Evolutionary conservation across 2,329 filamentous ascomycete species (phyloP), one percentile per base, ranked within the genome.

Genomic region (Ceratocystis huliohia): DNA sequence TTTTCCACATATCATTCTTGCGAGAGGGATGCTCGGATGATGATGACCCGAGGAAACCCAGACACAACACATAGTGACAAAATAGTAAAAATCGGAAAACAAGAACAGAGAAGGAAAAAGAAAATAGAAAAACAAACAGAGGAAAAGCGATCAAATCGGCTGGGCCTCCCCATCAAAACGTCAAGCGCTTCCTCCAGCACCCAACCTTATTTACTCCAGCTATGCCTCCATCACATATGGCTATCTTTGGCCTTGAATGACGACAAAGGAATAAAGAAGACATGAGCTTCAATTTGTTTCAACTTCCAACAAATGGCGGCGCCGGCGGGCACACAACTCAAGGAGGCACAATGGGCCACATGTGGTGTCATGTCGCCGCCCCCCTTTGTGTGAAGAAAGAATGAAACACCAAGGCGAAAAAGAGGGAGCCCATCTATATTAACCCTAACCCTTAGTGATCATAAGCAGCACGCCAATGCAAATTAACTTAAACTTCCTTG

Each of bases 241-340:
- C 28, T 33, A 59, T 33, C 25, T 59, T 59, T 59, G 56, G 56
- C 28, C 56, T 33, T n/a, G 10, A 33, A 37, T 30, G 33, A 30
- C 56, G 56, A 8, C 28, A 8, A n/a, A 33, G 17, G 56, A n/a
- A 30, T n/a, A n/a, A 59, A n/a, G 10, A 53, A 28, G 17, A 57
- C 25, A 57, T 53, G 48, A 53, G 48, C 37, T 41, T 41, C 37
- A 41, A 41, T 41, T 50, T 57, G 53, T 57, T 57, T 57, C 53
- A 57, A 30, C 53, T 28, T 33, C 53, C 53, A 33, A 33, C 53
- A 57, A 30, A 30, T 20, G 48, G 48, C 48, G 48, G 48, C 48
- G 22, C 48, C 13, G 37, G 37, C 37, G 37, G 10, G 15, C 37
- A 41, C 10, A 41, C 10, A 41, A 13, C 37, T 41, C 37, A 57